Base-by-base conservation (phyloP, 2,329 filamentous ascomycete species). In the Ceratocystiopsis brevicomis region DNA sequence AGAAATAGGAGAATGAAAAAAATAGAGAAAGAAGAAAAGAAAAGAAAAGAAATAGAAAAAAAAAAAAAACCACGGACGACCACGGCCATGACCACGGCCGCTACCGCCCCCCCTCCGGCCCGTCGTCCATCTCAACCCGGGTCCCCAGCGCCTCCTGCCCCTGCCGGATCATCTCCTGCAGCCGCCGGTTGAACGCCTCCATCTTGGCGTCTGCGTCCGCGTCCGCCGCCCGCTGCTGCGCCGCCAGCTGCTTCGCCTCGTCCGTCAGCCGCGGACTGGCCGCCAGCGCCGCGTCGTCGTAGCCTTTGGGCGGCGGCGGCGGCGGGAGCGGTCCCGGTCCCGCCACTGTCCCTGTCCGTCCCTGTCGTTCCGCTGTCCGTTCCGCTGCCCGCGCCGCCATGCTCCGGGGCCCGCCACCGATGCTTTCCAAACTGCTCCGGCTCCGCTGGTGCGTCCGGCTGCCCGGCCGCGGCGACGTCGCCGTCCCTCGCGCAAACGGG, bases 91-190 rank as follows among this genome's bases (percentile, higher is more conserved):
- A n/a, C n/a, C n/a, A n/a, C n/a, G n/a, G n/a, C n/a, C n/a, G n/a
- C n/a, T n/a, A n/a, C n/a, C n/a, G n/a, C n/a, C n/a, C n/a, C n/a
- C n/a, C n/a, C n/a, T n/a, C n/a, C n/a, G n/a, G n/a, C n/a, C n/a
- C 44, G 1, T 30, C 45, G 36, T 73, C 69, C 38, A 85, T 68
- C 54, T 82, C 76, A 41, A 83, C 65, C 37, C 66, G 80, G 17
- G 81, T 81, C 2, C 79, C 87, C 16, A 98, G 61, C 2, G 90
- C 90, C 58, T 90, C 81, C 52, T 80, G 80, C 1, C 87, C 90
- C 59, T 96, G 80, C 2, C 78, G 70, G 44, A 98, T 92, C 81
- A 98, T 85, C 33, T 78, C 81, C 54, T 81, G 74, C 40, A 96
- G 64, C 52, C 81, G 76, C 40, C 74, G 69, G 56, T 90, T 92